Conservation (phyloP, 257 asterid species). For the Hygrophila difformis region DNA sequence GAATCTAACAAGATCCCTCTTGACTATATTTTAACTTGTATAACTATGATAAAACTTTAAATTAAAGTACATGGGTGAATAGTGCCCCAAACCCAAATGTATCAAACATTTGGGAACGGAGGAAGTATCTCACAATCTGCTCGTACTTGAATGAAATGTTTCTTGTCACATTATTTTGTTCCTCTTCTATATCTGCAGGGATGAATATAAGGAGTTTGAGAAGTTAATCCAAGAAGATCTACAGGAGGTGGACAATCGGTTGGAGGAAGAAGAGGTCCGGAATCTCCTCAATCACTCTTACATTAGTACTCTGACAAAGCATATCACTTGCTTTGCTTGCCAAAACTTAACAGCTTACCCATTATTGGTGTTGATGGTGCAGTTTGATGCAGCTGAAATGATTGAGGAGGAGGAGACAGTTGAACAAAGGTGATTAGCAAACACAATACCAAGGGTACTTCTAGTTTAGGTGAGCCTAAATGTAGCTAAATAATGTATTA, state of each 20-base stretch:
- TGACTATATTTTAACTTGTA: too few relatives aligned
- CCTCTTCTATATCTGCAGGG: slow-evolving; percentile 36
- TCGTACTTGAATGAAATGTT: too few relatives aligned
- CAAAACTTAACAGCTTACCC: slow-evolving; percentile 14
- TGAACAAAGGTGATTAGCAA: slow-evolving; percentile 59
- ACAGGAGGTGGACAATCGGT: slow-evolving; percentile 61
- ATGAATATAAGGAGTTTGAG: slow-evolving; percentile 93
- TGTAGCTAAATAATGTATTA: slow-evolving; percentile 8
- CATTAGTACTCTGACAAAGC: slow-evolving; percentile 8
- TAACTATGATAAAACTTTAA: too few relatives aligned
- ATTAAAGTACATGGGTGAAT: too few relatives aligned
- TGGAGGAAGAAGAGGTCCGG: slow-evolving; percentile 98
- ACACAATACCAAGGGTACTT: neutral
- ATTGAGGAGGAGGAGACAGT: slow-evolving; percentile 83
- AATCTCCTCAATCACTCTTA: slow-evolving; percentile 5
- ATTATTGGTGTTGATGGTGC: slow-evolving; percentile 19
- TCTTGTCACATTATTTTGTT: neutral
- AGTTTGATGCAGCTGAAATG: slow-evolving; percentile 90
- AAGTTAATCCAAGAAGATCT: slow-evolving; percentile 82
- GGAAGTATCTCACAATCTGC: too few relatives aligned
- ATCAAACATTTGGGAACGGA: too few relatives aligned
- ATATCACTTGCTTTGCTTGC: neutral
- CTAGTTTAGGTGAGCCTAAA: slow-evolving; percentile 9
- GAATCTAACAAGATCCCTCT: too few relatives aligned
- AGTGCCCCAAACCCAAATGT: too few relatives aligned